Conservation (phyloP, 768 basidiomycete genomes). For the Suillus tomentosus region DNA sequence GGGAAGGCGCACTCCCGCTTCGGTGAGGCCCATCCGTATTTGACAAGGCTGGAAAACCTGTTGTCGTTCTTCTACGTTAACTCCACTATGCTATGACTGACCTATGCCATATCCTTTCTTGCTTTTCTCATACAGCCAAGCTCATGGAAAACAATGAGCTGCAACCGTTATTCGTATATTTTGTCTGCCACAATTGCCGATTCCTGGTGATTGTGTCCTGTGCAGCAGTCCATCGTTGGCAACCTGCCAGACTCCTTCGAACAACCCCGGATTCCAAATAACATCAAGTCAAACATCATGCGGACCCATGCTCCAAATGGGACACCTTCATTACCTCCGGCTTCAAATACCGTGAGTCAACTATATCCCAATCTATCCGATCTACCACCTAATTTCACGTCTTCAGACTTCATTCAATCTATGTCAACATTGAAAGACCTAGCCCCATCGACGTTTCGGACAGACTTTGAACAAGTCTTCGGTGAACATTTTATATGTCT, state of each 20-base stretch:
- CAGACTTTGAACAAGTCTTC: conserved; percentile 71
- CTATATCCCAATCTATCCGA: conserved; percentile 20
- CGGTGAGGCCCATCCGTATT: conserved; percentile 28
- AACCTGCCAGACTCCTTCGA: conserved; percentile 45
- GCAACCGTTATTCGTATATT: background rate
- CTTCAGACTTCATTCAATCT: conserved; percentile 48
- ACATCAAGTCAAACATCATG: conserved; percentile 34
- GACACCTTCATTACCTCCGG: conserved; percentile 32
- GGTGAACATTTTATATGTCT: conserved; percentile 39
- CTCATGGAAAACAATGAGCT: background rate
- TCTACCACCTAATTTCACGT: conserved; percentile 24
- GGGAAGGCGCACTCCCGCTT: conserved; percentile 41
- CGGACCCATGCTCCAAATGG: conserved; percentile 37
- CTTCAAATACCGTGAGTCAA: conserved; percentile 24
- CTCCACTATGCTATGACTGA: background rate
- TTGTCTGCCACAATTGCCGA: background rate
- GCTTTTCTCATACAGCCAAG: background rate
- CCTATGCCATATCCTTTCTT: conserved; percentile 6
- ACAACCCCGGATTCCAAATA: conserved; percentile 39
- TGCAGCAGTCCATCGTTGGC: conserved; percentile 48
- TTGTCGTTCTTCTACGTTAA: background rate
- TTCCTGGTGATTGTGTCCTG: background rate
- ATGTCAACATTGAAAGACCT: conserved; percentile 44
- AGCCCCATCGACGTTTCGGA: conserved; percentile 41
- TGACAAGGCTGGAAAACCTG: conserved; percentile 18